Evolutionary conservation across 2,329 filamentous ascomycete genomes (phyloP), one percentile per base, ranked within the genome.

Genomic region (Apiospora rasikravindrae): DNA sequence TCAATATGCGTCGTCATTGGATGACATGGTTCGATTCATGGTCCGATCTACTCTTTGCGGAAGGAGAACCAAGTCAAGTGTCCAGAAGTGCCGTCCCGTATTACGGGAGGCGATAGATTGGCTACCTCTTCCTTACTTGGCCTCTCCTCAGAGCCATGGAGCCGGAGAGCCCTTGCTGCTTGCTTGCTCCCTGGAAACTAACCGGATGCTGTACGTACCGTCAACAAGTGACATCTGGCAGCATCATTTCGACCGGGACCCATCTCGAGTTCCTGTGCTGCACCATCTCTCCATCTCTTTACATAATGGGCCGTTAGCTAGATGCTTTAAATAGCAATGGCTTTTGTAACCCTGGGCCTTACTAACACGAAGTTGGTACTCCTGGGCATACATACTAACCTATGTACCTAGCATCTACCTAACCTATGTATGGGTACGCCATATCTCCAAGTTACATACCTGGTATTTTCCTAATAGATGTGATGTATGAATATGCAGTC

Each of bases 1-100:
- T 42, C 13, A 33, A 16, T 5, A 40, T 51, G 19, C 19, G 22
- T 24, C 24, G 47, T 26, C 24, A 57, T 71, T 71, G 69, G 72
- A 66, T 73, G 72, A 73, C 72, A 71, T 73, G 72, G 72, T 73
- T 71, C 72, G 69, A 73, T 73, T 44, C 70, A 70, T 73, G 70
- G 72, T 67, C 72, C 67, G 69, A 73, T 69, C 57, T 26, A 69
- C n/a, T 40, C 57, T 64, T 37, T 64, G 33, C 57, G 19, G 33
- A 40, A 64, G 57, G 57, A 33, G 22, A n/a, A 40, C 19, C 57
- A 64, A n/a, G 57, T n/a, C 57, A 40, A 64, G 33, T 61, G 53
- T 45, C 44, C 19, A 22, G 16, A 22, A 45, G 44, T 49, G 45
- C 45, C 45, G 45, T 49, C 19, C 57, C 57, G 57, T n/a, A 61